Evolutionary conservation across 805 yeast species (phyloP).

Genomic region (Maudiozyma barnettii): DNA sequence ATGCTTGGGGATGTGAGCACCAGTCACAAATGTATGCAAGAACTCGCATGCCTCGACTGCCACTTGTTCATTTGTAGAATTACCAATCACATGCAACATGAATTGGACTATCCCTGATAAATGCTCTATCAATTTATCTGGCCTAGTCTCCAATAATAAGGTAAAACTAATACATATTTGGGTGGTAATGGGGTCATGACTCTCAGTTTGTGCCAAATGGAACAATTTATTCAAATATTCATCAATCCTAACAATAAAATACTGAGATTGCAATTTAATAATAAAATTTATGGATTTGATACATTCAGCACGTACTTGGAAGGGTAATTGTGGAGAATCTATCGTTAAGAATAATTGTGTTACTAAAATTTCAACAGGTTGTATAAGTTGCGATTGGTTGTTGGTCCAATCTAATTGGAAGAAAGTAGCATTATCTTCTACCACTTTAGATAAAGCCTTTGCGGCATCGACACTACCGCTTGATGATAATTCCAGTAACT

Average conservation of each 20-base stretch:
- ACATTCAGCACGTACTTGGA: slow-evolving; percentile 50
- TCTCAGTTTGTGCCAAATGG: slow-evolving; percentile 49
- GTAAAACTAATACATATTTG: slow-evolving; percentile 73
- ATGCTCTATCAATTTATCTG: slow-evolving; percentile 74
- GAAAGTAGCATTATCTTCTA: slow-evolving; percentile 71
- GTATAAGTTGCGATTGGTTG: slow-evolving; percentile 10
- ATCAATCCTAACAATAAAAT: slow-evolving; percentile 56
- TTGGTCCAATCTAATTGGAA: slow-evolving; percentile 57
- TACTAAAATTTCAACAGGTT: slow-evolving; percentile 61
- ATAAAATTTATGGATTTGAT: slow-evolving; percentile 71
- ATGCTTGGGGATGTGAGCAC: slow-evolving; percentile 42
- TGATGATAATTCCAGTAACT: slow-evolving; percentile 51
- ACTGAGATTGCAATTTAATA: slow-evolving; percentile 58
- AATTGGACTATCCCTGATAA: slow-evolving; percentile 78
- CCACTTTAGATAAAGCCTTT: slow-evolving; percentile 73
- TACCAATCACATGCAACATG: slow-evolving; percentile 67
- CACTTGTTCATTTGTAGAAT: slow-evolving; percentile 52
- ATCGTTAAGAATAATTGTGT: slow-evolving; percentile 53
- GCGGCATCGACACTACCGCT: slow-evolving; percentile 35
- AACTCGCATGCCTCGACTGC: slow-evolving; percentile 93
- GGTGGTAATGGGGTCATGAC: slow-evolving; percentile 50
- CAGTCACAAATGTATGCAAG: slow-evolving; percentile 62
- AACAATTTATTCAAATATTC: slow-evolving; percentile 56
- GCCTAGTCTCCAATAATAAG: slow-evolving; percentile 60
- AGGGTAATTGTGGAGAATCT: slow-evolving; percentile 20